Evolutionary conservation across 805 yeast species (phyloP).

Genomic region (Metschnikowia continentalis): DNA sequence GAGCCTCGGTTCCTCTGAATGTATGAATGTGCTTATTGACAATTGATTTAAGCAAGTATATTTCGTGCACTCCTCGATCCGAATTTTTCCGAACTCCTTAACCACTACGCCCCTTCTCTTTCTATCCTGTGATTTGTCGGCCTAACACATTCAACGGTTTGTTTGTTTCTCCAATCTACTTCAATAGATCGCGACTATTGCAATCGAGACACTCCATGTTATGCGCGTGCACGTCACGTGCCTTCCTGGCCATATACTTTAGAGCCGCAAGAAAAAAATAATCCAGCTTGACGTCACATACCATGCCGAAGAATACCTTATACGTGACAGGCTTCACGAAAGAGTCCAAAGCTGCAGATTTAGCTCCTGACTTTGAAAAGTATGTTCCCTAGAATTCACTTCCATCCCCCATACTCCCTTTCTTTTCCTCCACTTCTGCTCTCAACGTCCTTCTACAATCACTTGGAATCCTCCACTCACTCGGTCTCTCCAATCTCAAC

Average conservation of each 20-base stretch:
- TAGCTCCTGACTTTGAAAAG: slow-evolving; percentile 60
- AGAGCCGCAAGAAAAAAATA: slow-evolving; percentile 2
- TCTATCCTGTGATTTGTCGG: no score
- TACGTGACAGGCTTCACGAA: slow-evolving; percentile 56
- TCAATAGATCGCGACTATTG: background rate
- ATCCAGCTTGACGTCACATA: background rate
- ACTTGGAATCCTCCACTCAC: background rate
- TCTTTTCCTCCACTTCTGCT: slow-evolving; percentile 2
- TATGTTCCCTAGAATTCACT: slow-evolving; percentile 33
- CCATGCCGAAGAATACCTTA: slow-evolving; percentile 45
- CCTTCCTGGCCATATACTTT: background rate
- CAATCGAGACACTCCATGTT: background rate
- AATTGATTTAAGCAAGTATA: background rate
- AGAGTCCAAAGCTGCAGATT: slow-evolving; percentile 51
- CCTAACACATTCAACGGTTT: background rate
- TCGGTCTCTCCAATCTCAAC: background rate
- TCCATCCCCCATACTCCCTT: slow-evolving; percentile 4
- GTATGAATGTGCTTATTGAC: background rate
- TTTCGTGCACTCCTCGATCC: background rate
- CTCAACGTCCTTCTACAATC: background rate
- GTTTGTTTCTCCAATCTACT: background rate
- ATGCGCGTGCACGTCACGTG: slow-evolving; percentile 4
- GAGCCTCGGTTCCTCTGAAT: background rate
- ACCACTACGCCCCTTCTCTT: background rate
- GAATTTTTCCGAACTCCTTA: background rate